phyloP scores from a whole-genome alignment of 176 grass and related monocot genomes.

The Chloris gayana region DNA sequence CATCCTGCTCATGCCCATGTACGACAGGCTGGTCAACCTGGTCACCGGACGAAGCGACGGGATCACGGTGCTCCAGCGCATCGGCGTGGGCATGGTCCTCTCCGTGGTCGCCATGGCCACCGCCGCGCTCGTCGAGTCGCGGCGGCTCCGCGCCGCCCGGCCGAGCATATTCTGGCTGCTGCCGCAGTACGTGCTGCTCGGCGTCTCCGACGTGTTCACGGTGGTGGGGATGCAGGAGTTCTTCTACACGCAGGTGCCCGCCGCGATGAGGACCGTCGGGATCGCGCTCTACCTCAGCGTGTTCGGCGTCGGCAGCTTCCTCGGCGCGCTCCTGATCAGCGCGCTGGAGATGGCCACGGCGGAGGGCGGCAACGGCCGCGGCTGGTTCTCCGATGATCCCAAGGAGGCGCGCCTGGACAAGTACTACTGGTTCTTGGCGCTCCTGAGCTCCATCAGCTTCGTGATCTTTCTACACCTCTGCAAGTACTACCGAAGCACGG shows the following conservation, averaged over 20 bases:
- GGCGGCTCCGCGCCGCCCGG: conserved; percentile 24
- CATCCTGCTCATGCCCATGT: conserved; percentile 85
- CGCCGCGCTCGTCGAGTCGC: conserved; percentile 64
- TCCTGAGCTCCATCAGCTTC: conserved; percentile 75
- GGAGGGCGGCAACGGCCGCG: conserved; percentile 29
- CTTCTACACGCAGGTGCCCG: conserved; percentile 83
- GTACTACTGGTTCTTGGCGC: conserved; percentile 78
- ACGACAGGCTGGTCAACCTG: conserved; percentile 58
- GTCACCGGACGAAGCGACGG: conserved; percentile 54
- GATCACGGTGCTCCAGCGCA: conserved; percentile 83
- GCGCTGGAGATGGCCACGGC: conserved; percentile 54
- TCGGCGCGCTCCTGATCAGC: conserved; percentile 67
- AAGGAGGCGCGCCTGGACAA: conserved; percentile 57
- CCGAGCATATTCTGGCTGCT: conserved; percentile 76
- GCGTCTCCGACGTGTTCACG: conserved; percentile 74
- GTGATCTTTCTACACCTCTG: conserved; percentile 46
- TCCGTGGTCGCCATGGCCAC: conserved; percentile 70
- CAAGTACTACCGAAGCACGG: conserved; percentile 44
- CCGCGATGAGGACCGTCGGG: conserved; percentile 69
- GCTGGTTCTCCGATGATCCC: conserved; percentile 84
- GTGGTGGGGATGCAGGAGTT: conserved; percentile 94
- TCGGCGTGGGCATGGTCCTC: conserved; percentile 78
- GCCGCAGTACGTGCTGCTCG: conserved; percentile 80
- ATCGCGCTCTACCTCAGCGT: conserved; percentile 87
- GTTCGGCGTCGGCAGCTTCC: conserved; percentile 78